Base-by-base conservation (phyloP, 768 basidiomycete species). In the Boletus tomentosulus region DNA sequence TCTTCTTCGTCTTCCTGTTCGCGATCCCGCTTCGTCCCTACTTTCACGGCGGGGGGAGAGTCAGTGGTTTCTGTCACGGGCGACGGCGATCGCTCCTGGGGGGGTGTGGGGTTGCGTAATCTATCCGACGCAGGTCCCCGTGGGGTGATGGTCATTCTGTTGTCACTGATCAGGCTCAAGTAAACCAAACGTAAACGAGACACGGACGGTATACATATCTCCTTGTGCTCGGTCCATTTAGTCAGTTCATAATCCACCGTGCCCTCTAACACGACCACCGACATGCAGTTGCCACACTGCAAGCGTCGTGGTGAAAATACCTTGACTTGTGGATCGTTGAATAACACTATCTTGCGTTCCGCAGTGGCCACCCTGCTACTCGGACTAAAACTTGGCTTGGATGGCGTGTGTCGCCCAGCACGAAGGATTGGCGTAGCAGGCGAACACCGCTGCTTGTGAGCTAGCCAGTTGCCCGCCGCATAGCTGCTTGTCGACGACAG, bases 191-290 rank as follows among this genome's bases (percentile, higher is more conserved):
- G 47, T n/a, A 25, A 42, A 6, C 3, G 4, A 54, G 31, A 10
- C 42, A 69, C 73, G 58, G 33, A 75, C 76, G 60, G 65, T 47
- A 69, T 65, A 67, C 86, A 87, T 9, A 56, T 65, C 10, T 60
- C 54, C 65, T 87, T 88, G 62, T 89, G 87, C 39, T 76, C 76
- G 42, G 78, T 74, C 87, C 87, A 89, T 47, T 67, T 76, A 13
- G 76, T 72, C 46, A 86, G 65, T 56, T 83, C 79, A 57, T 83
- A 88, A 22, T 86, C 82, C n/a, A 71, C 70, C 28, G 77, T 76
- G 3, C 79, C 76, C 25, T 72, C 74, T 46, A 84, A 65, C 11
- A 55, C 57, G 48, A 88, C 71, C 39, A 61, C 68, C n/a, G 50
- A 56, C 33, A 73, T 73, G 66, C 87, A 89, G 9, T 70, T 62